Evolutionary conservation across 1,284 basidiomycete species (phyloP).

Genomic region (Sanghuangporus weigelae): DNA sequence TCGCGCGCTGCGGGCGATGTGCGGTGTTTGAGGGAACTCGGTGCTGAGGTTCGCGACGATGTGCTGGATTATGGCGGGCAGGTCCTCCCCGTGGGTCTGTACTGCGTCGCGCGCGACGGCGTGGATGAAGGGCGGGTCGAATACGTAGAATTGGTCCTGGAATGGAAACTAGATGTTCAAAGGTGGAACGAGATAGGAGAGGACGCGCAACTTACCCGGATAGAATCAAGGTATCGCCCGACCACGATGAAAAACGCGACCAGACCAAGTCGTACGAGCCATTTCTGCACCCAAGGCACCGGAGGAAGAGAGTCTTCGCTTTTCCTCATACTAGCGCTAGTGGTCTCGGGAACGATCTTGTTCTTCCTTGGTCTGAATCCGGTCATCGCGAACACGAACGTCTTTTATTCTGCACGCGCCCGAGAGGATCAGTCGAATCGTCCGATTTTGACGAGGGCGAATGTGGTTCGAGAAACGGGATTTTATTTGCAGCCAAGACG

Average conservation of each 20-base stretch:
- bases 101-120: slow-evolving; percentile 69
- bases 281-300: slow-evolving; percentile 29
- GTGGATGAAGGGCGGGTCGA: slow-evolving; percentile 63
- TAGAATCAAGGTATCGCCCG: slow-evolving; percentile 48
- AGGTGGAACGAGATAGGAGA: too few species aligned
- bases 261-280: slow-evolving; percentile 40
- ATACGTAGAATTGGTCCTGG: slow-evolving; percentile 60
- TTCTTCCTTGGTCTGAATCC: not conserved
- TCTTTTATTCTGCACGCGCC: not conserved
- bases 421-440: too few species aligned
- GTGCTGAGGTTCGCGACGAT: slow-evolving; percentile 72
- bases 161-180: too few species aligned
- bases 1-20: not conserved
- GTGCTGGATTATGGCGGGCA: slow-evolving; percentile 66
- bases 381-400: not conserved
- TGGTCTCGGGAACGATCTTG: not conserved
- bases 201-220: slow-evolving; percentile 40
- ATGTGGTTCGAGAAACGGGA: too few species aligned
- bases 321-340: not conserved
- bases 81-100: slow-evolving; percentile 53
- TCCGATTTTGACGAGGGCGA: too few species aligned
- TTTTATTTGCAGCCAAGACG: too few species aligned
- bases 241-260: slow-evolving; percentile 37
- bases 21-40: slow-evolving; percentile 48
- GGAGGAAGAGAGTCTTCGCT: not conserved